A percentile compares a stretch with the other conserved stretches of the same genome.
Evolutionary conservation across 495 filamentous ascomycete species (phyloP).

Genomic region (Rhizodiscina lignyota): DNA sequence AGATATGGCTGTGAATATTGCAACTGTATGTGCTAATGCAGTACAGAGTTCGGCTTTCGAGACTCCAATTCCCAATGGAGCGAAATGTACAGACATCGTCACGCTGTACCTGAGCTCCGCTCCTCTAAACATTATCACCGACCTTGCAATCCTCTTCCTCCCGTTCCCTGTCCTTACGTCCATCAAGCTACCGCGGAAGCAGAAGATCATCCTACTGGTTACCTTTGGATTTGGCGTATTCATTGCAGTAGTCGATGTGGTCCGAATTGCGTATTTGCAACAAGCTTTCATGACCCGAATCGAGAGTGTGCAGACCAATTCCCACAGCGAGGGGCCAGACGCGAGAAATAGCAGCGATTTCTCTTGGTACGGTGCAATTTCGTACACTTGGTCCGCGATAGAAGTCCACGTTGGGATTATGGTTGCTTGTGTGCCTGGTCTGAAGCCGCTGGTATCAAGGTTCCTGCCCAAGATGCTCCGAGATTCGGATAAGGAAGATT

Average conservation of each 20-base stretch:
- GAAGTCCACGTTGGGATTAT: conserved; percentile 84
- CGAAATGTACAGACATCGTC: conserved; percentile 54
- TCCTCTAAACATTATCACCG: conserved; percentile 73
- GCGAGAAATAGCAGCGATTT: conserved; percentile 27
- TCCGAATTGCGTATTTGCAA: conserved; percentile 80
- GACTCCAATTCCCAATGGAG: conserved; percentile 23
- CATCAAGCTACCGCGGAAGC: conserved; percentile 66
- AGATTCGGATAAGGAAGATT: conserved; percentile 11
- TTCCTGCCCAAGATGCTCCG: conserved; percentile 58
- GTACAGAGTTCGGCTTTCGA: conserved; percentile 49
- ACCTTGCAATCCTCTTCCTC: conserved; percentile 65
- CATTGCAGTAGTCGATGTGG: conserved; percentile 72
- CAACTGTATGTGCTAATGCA: too few relatives aligned
- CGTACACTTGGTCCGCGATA: conserved; percentile 85
- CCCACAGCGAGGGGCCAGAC: conserved; percentile 7
- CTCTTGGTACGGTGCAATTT: conserved; percentile 61
- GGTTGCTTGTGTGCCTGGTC: conserved; percentile 71
- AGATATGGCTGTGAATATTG: too few relatives aligned
- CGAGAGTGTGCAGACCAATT: conserved; percentile 8
- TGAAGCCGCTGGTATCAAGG: conserved; percentile 69
- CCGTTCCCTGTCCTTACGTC: conserved; percentile 75
- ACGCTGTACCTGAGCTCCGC: conserved; percentile 72
- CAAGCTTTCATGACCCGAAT: conserved; percentile 37
- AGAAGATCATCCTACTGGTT: conserved; percentile 68
- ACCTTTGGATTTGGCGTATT: conserved; percentile 75